Evolutionary conservation across 1,284 basidiomycete genomes (phyloP).

Genomic region (Fomitopsis palustris): DNA sequence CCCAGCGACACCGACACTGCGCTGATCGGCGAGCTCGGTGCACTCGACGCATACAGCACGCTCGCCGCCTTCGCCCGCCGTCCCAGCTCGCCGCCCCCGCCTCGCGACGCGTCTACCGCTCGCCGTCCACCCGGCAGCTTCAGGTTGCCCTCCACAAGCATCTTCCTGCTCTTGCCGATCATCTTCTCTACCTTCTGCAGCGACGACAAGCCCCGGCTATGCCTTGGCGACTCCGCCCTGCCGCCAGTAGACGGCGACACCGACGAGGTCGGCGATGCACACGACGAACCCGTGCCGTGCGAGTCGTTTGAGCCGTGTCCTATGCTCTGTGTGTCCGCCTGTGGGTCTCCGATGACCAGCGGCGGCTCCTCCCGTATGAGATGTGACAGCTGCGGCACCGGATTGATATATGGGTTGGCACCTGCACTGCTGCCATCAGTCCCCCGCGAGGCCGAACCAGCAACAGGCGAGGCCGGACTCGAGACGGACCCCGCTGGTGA

Average conservation of each 20-base stretch:
- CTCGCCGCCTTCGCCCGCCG: slow-evolving; percentile 9
- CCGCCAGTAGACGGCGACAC: not conserved
- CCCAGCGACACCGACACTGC: not conserved
- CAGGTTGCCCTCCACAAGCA: slow-evolving; percentile 10
- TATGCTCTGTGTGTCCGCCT: not conserved
- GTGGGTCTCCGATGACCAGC: not conserved
- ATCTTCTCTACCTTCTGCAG: slow-evolving; percentile 35
- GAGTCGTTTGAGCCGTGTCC: slow-evolving; percentile 2
- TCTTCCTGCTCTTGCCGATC: slow-evolving; percentile 30
- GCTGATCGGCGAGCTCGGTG: slow-evolving; percentile 18
- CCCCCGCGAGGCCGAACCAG: slow-evolving; percentile 14
- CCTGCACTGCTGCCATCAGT: slow-evolving; percentile 15
- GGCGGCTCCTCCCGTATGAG: slow-evolving; percentile 14
- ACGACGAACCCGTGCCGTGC: not conserved
- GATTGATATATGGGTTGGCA: slow-evolving; percentile 46
- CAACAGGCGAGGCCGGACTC: slow-evolving; percentile 13
- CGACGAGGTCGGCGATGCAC: not conserved
- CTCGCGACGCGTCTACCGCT: slow-evolving; percentile 16
- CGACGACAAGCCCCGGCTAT: slow-evolving; percentile 21
- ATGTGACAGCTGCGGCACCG: slow-evolving; percentile 32
- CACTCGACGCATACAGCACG: slow-evolving; percentile 16
- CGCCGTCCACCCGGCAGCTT: slow-evolving; percentile 12
- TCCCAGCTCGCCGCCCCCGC: not conserved
- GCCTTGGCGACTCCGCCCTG: slow-evolving; percentile 1
- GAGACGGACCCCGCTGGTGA: slow-evolving; percentile 13